A percentile compares a stretch with the other conserved stretches of the same genome.
phyloP scores from a whole-genome alignment of 2,329 filamentous ascomycete species.

The Diaporthe sp. region DNA sequence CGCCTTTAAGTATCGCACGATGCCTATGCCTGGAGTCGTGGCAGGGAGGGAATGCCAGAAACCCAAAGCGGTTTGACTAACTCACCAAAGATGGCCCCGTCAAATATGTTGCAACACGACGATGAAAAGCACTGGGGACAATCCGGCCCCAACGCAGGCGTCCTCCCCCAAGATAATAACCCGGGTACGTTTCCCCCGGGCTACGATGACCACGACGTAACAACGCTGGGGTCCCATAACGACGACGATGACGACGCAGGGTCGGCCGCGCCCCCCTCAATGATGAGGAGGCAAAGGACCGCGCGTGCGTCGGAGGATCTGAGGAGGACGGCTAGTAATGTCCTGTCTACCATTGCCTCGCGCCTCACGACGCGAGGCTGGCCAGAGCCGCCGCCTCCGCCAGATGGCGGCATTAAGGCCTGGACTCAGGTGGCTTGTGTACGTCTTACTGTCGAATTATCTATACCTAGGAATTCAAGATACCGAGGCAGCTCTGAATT shows the following conservation, averaged over 20 bases:
- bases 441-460: constrained; percentile 11
- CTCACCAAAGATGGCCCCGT: background rate
- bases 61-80: background rate
- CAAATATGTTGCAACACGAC: background rate
- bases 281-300: constrained; percentile 21
- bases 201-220: constrained; percentile 7
- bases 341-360: constrained; percentile 34
- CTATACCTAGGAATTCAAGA: constrained; percentile 9
- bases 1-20: background rate
- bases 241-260: constrained; percentile 17
- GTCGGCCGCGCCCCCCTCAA: constrained; percentile 4
- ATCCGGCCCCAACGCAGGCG: background rate
- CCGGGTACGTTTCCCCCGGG: background rate
- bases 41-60: background rate
- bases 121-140: background rate
- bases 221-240: background rate
- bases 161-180: background rate
- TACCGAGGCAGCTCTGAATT: constrained; percentile 6
- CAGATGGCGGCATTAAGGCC: constrained; percentile 55
- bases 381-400: constrained; percentile 54
- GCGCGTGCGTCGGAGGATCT: constrained; percentile 28
- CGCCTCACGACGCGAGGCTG: constrained; percentile 51
- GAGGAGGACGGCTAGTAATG: constrained; percentile 33
- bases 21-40: background rate
- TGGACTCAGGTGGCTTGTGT: constrained; percentile 50